A percentile compares a stretch with the other conserved stretches of the same genome.
Conservation (phyloP, 2,329 filamentous ascomycete species). For the Cytospora piceicola region DNA sequence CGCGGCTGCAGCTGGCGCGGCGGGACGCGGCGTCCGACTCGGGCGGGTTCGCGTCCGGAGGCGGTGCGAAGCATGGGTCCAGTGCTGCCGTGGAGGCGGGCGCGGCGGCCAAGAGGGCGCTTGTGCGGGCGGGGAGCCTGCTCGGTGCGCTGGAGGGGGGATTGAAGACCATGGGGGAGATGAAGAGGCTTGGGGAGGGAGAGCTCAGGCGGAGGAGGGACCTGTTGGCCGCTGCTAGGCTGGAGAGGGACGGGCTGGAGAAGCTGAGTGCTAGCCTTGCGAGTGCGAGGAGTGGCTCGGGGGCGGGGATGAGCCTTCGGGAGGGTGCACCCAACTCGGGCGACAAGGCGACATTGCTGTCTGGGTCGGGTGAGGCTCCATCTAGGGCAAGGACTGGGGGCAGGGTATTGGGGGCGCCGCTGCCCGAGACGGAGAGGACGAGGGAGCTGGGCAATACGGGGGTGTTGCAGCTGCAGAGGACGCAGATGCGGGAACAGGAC, state of each 20-base stretch:
- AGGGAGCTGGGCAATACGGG: conserved; percentile 77
- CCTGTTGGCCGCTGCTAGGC: conserved; percentile 68
- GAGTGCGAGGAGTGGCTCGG: conserved; percentile 35
- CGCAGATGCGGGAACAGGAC: conserved; percentile 77
- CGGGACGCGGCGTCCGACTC: conserved; percentile 62
- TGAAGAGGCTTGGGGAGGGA: conserved; percentile 67
- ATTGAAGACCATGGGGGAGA: conserved; percentile 59
- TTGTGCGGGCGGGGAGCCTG: conserved; percentile 70
- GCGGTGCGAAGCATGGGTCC: conserved; percentile 43
- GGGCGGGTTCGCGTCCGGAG: conserved; percentile 36
- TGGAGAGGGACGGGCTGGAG: conserved; percentile 77
- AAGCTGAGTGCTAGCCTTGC: conserved; percentile 65
- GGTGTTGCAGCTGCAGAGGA: conserved; percentile 72
- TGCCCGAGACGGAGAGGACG: conserved; percentile 76
- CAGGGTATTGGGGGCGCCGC: conserved; percentile 72
- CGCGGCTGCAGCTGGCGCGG: conserved; percentile 66
- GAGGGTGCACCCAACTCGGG: conserved; percentile 52
- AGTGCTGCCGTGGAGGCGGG: conserved; percentile 62
- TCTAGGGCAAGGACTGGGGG: conserved; percentile 48
- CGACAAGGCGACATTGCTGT: conserved; percentile 56
- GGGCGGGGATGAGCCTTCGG: conserved; percentile 57
- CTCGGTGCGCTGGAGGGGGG: conserved; percentile 69
- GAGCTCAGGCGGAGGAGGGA: conserved; percentile 74
- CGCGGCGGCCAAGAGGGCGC: conserved; percentile 73
- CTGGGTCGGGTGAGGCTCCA: conserved; percentile 37